These are phyloP conservation scores for Fusarium protoensiforme DNA, from an alignment of 2,329 filamentous ascomycete genomes.

Conservation along the genomic window DNA sequence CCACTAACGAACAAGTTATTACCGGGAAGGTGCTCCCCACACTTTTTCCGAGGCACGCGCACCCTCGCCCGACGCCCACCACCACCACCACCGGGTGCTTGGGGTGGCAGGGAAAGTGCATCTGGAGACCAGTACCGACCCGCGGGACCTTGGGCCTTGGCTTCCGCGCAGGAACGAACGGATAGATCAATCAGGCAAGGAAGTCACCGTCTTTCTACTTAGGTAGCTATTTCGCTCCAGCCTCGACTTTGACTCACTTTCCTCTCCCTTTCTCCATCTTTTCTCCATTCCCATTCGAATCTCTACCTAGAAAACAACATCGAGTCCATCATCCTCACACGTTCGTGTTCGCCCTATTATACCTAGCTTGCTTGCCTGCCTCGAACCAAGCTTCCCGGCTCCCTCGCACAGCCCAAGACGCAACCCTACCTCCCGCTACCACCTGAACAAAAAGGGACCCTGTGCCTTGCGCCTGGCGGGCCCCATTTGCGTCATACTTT, in stretches of 20 bases:
- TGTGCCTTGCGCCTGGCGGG: constrained; percentile 39
- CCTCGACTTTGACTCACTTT: constrained; percentile 34
- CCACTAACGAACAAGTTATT: constrained; percentile 23
- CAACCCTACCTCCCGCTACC: constrained; percentile 22
- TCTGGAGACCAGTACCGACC: constrained; percentile 26
- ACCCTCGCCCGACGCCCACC: neutral
- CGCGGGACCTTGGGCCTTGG: constrained; percentile 21
- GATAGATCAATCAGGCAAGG: constrained; percentile 27
- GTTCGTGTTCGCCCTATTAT: neutral
- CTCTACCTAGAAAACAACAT: neutral
- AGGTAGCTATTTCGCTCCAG: constrained; percentile 20
- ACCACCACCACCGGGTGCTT: constrained; percentile 5
- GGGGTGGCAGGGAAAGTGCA: constrained; percentile 25
- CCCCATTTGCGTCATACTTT: constrained; percentile 41
- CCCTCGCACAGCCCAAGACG: constrained; percentile 19
- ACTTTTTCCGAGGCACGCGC: constrained; percentile 29
- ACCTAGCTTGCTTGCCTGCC: neutral
- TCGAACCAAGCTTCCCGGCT: constrained; percentile 2
- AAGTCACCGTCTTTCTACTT: constrained; percentile 37
- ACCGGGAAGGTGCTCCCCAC: constrained; percentile 26
- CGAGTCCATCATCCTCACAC: neutral
- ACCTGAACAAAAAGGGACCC: constrained; percentile 35
- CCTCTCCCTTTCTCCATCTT: constrained; percentile 13
- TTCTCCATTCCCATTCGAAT: constrained; percentile 9
- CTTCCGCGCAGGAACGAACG: constrained; percentile 34